Percentiles rank a stretch among this genome's conserved stretches.
These are phyloP conservation scores for Candida ovalis DNA, from an alignment of 805 yeast species.

Conservation along the genomic window DNA sequence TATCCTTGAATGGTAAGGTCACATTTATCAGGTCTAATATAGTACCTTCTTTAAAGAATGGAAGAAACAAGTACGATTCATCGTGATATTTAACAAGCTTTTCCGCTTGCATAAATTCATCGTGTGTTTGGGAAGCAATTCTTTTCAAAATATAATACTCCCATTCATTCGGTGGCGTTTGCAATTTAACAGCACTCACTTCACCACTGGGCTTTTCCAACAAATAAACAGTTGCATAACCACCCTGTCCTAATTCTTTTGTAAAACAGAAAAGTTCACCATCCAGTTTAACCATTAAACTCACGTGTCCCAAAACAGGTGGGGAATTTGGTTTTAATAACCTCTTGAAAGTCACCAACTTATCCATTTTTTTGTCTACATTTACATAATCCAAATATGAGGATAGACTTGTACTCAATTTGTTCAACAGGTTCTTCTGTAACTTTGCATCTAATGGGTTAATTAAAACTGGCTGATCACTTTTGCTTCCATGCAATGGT, in stretches of 20 bases:
- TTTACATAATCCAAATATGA: conserved; percentile 28
- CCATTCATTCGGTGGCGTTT: conserved; percentile 70
- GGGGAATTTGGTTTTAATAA: conserved; percentile 17
- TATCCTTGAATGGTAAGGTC: conserved; percentile 28
- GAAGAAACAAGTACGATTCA: conserved; percentile 64
- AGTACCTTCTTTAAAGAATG: conserved; percentile 69
- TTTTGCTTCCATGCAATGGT: conserved; percentile 11
- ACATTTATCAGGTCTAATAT: conserved; percentile 62
- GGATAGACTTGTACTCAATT: conserved; percentile 24
- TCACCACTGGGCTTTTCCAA: conserved; percentile 58
- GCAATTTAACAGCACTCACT: conserved; percentile 67
- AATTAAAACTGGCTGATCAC: conserved; percentile 15
- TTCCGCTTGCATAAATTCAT: conserved; percentile 39
- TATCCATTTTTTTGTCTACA: conserved; percentile 7
- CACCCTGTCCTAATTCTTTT: conserved; percentile 72
- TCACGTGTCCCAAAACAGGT: conserved; percentile 29
- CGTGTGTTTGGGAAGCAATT: conserved; percentile 39
- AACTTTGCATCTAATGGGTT: conserved; percentile 42
- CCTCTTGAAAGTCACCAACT: conserved; percentile 13
- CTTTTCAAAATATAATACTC: conserved; percentile 71
- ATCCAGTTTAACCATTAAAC: conserved; percentile 42
- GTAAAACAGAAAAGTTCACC: conserved; percentile 45
- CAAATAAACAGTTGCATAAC: conserved; percentile 70
- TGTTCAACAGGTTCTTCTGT: conserved; percentile 36
- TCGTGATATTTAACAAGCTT: conserved; percentile 55